phyloP scores from a whole-genome alignment of 192 early-diverging fungal genomes.

The Coemansia pectinata region DNA sequence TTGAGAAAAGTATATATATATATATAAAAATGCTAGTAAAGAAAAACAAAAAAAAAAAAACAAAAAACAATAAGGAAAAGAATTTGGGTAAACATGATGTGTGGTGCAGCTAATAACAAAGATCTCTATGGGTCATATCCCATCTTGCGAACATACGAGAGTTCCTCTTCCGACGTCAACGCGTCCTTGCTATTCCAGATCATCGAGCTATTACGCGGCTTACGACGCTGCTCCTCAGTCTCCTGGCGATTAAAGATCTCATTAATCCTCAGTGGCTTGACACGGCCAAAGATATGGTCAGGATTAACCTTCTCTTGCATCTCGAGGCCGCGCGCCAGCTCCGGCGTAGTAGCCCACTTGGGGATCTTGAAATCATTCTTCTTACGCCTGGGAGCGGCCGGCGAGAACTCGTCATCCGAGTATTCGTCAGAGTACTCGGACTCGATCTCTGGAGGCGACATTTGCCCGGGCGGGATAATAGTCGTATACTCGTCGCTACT shows the following conservation, averaged over 20 bases:
- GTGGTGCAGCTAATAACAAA: conserved; percentile 5
- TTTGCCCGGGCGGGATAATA: conserved; percentile 36
- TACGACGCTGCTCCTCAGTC: conserved; percentile 19
- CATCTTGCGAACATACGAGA: conserved; percentile 53
- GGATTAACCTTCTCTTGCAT: conserved; percentile 49
- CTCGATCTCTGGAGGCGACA: conserved; percentile 50
- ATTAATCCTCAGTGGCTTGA: conserved; percentile 47
- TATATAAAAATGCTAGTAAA: background rate
- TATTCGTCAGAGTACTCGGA: conserved; percentile 55
- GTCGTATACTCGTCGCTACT: conserved; percentile 41
- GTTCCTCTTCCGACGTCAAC: conserved; percentile 46
- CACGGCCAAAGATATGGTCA: conserved; percentile 50
- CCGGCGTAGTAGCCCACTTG: conserved; percentile 54
- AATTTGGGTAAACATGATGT: conserved; percentile 4
- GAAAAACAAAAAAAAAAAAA: background rate
- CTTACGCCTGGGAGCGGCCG: conserved; percentile 20
- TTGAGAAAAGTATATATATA: background rate
- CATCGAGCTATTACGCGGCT: conserved; percentile 53
- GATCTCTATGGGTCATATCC: conserved; percentile 38
- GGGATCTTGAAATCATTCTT: conserved; percentile 52
- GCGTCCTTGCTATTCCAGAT: conserved; percentile 55
- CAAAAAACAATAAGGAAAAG: background rate
- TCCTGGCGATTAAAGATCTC: conserved; percentile 51
- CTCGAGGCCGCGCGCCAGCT: conserved; percentile 40
- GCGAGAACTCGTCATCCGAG: conserved; percentile 51